These are phyloP conservation scores for Micractinium conductrix DNA, from an alignment of 139 green algal genomes.

Conservation along the genomic window DNA sequence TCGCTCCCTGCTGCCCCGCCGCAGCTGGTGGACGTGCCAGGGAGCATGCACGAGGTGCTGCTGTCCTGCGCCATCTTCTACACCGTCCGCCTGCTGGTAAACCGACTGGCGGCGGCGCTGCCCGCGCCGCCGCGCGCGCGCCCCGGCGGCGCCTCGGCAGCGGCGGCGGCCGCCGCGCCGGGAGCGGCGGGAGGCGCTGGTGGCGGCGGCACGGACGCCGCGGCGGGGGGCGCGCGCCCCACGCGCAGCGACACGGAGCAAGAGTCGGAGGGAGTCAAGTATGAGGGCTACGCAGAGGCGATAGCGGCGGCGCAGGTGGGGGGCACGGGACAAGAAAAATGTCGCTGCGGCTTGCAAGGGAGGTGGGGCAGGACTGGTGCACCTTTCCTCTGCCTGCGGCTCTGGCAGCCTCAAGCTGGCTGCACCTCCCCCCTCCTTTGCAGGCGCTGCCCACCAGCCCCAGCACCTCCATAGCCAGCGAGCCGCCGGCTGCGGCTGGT, in stretches of 20 bases:
- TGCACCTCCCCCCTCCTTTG: background rate
- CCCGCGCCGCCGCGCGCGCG: slow-evolving; percentile 1
- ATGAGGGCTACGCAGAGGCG: slow-evolving; percentile 47
- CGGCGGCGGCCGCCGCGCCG: background rate
- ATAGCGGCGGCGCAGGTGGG: slow-evolving; percentile 34
- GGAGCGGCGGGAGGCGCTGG: background rate
- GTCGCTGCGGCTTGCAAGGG: no score
- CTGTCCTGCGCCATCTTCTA: slow-evolving; percentile 31
- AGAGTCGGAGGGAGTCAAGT: slow-evolving; percentile 39
- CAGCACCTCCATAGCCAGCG: no score
- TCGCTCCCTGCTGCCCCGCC: no score
- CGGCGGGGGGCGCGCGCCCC: background rate
- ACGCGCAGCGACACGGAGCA: slow-evolving; percentile 5
- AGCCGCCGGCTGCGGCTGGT: no score
- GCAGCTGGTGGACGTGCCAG: slow-evolving; percentile 39
- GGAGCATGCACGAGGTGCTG: slow-evolving; percentile 37
- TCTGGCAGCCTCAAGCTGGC: background rate
- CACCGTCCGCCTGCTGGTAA: slow-evolving; percentile 25
- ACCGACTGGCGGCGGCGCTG: slow-evolving; percentile 20
- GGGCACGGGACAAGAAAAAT: no score
- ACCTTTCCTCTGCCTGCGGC: background rate
- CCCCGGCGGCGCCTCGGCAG: background rate
- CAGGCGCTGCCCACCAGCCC: slow-evolving; percentile 12
- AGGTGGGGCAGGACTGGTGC: no score
- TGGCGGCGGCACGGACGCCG: background rate